A percentile compares a stretch with the other conserved stretches of the same genome.
Evolutionary conservation across 805 yeast genomes (phyloP).

Genomic region (Maudiozyma turicensis): DNA sequence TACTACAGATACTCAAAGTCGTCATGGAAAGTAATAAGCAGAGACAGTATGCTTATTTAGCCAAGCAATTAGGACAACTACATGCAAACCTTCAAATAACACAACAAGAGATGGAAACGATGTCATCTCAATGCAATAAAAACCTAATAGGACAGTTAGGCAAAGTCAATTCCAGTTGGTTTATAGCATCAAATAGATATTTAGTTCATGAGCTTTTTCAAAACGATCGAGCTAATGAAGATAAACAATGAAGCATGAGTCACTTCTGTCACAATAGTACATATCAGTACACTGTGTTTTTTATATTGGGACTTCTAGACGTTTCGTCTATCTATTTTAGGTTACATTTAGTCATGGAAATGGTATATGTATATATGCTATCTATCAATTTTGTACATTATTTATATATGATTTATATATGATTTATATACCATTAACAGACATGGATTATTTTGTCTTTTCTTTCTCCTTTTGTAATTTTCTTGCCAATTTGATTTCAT

Average conservation of each 20-base stretch:
- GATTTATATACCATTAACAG: too few relatives aligned
- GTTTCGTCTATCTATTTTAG: too few relatives aligned
- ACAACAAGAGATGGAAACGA: conserved; percentile 17
- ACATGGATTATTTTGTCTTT: not conserved
- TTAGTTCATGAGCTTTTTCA: conserved; percentile 6
- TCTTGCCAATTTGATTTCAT: conserved; percentile 60
- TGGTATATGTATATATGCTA: not conserved
- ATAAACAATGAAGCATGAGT: not conserved
- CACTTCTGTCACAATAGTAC: too few relatives aligned
- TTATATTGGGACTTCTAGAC: too few relatives aligned
- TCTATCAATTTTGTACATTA: not conserved
- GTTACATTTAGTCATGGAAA: not conserved
- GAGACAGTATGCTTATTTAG: conserved; percentile 26
- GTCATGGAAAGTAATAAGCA: conserved; percentile 20
- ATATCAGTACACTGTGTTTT: too few relatives aligned
- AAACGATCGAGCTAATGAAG: not conserved
- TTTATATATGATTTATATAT: not conserved
- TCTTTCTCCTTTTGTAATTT: conserved; percentile 35
- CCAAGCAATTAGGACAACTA: conserved; percentile 21
- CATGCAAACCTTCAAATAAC: conserved; percentile 22
- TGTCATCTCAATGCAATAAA: conserved; percentile 26
- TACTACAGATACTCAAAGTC: not conserved
- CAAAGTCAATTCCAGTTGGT: conserved; percentile 25
- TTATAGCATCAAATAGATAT: conserved; percentile 26
- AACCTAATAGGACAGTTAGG: conserved; percentile 27